Evolutionary conservation across 202 grass and related monocot species (phyloP), one percentile per base, ranked within the genome.

Genomic region (Miscanthus sacchariflorus): DNA sequence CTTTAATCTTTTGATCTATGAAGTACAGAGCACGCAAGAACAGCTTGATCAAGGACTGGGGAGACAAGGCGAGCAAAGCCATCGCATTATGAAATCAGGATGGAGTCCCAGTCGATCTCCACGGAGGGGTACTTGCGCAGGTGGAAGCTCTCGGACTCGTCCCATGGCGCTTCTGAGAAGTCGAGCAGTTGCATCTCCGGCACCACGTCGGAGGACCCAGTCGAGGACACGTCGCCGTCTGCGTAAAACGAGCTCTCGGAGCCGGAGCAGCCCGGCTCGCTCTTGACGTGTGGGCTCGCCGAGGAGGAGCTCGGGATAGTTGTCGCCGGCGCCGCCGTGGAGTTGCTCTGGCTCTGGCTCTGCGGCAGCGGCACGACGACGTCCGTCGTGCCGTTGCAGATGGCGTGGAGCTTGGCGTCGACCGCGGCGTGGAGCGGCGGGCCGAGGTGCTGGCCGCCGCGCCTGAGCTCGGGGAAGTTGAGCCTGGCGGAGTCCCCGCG

Each of bases 51-150:
- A 88, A 59, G 75, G 70, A 65, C 78, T 80, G 68, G 10, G 27
- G 43, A 39, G 39, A 39, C 77, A 79, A 7, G 52, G 14, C 25
- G 52, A 46, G 70, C 70, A 66, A 19, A 78, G 75, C 36, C 73
- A 56, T 33, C 12, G 79, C 21, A 36, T 93, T 68, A 95, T 38
- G 88, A 75, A 75, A 65, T 64, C 0, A 99, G 93, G 52, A 99
- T 96, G 0, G 92, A 82, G 50, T 99, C 96, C 96, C 96, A 99
- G 21, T 99, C 96, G 81, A 99, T 99, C 86, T 99, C 96, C 86
- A 92, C 91, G 13, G 96, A 99, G 0, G 96, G 96, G 73, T 99
- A 99, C 75, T 99, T 99, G 59, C 64, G 64, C 78, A 99, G 86
- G 46, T 86, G 24, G 81, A 94, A 92, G 84, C 87, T 92, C 67